phyloP scores from a whole-genome alignment of 352 stramenopile species.

The Globisporangium emineosum region DNA sequence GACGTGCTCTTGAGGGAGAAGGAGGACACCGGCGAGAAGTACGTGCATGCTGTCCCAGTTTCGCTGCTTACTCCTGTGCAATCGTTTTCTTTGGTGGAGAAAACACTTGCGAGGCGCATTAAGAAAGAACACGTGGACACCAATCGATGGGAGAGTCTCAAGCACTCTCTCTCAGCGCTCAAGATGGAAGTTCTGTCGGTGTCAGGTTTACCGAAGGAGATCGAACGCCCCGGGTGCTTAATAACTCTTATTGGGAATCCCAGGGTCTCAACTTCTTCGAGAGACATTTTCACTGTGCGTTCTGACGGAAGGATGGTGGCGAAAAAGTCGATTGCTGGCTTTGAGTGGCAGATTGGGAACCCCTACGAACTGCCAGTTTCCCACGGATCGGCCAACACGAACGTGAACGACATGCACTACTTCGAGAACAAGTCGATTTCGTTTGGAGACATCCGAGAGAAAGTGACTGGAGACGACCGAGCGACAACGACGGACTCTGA shows the following conservation, averaged over 20 bases:
- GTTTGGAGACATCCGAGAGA: constrained; percentile 23
- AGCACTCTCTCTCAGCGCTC: constrained; percentile 41
- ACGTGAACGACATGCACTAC: constrained; percentile 22
- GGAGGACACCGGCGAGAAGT: constrained; percentile 9
- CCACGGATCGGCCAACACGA: constrained; percentile 10
- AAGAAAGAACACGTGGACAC: constrained; percentile 20
- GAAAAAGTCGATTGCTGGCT: constrained; percentile 9
- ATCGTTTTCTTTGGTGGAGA: constrained; percentile 33
- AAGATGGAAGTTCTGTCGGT: constrained; percentile 45
- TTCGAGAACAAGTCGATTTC: constrained; percentile 26
- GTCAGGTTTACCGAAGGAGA: constrained; percentile 34
- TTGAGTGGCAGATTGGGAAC: constrained; percentile 20
- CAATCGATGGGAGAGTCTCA: constrained; percentile 25
- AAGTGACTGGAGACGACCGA: constrained; percentile 2
- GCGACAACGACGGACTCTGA: constrained; percentile 1
- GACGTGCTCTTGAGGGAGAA: constrained; percentile 40
- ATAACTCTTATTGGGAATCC: constrained; percentile 50
- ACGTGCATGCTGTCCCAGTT: constrained; percentile 24
- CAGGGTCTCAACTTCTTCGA: constrained; percentile 1
- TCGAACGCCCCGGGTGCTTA: constrained; percentile 29
- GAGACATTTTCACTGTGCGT: constrained; percentile 15
- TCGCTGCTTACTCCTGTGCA: constrained; percentile 46
- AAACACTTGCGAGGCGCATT: constrained; percentile 35
- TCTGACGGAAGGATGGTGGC: constrained; percentile 27
- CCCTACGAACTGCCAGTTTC: constrained; percentile 18